Conservation (phyloP, 805 yeast genomes). For the Trichomonascus vanleenenianus region DNA sequence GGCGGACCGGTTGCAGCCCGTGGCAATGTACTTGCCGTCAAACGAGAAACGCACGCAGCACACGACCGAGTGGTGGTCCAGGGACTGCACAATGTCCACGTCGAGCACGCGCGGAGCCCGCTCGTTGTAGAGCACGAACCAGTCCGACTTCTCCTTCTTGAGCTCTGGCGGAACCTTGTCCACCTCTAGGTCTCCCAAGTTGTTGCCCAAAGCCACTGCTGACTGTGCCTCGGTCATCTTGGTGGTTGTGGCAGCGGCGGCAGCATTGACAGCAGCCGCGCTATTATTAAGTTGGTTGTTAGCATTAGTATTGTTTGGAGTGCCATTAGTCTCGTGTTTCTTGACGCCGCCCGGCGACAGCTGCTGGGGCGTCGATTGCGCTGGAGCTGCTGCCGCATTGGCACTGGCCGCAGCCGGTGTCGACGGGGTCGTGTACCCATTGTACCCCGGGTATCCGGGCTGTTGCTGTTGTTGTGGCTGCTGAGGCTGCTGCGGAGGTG, state of each 20-base stretch:
- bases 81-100: constrained; percentile 79
- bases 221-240: constrained; percentile 7
- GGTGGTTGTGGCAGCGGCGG: constrained; percentile 1
- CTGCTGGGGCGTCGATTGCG: constrained; percentile 2
- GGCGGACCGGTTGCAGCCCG: constrained; percentile 94
- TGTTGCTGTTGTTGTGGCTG: constrained; percentile 9
- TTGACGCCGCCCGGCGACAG: constrained; percentile 15
- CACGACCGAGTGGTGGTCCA: constrained; percentile 90
- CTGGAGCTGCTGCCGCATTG: neutral
- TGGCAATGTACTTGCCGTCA: constrained; percentile 88
- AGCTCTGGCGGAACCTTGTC: constrained; percentile 64
- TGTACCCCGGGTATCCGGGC: constrained; percentile 11
- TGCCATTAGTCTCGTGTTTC: constrained; percentile 14
- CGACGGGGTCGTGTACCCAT: constrained; percentile 8
- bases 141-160: constrained; percentile 78
- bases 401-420: constrained; percentile 2
- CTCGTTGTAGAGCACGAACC: constrained; percentile 85
- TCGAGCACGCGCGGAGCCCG: constrained; percentile 69
- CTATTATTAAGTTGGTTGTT: constrained; percentile 1
- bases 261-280: constrained; percentile 8
- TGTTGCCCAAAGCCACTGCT: constrained; percentile 26
- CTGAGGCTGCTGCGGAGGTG: constrained; percentile 10
- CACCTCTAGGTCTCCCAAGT: constrained; percentile 60
- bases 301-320: constrained; percentile 10
- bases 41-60: constrained; percentile 92